Evolutionary conservation across 2,329 filamentous ascomycete species (phyloP), one percentile per base, ranked within the genome.

Genomic region (Remersonia thermophila): DNA sequence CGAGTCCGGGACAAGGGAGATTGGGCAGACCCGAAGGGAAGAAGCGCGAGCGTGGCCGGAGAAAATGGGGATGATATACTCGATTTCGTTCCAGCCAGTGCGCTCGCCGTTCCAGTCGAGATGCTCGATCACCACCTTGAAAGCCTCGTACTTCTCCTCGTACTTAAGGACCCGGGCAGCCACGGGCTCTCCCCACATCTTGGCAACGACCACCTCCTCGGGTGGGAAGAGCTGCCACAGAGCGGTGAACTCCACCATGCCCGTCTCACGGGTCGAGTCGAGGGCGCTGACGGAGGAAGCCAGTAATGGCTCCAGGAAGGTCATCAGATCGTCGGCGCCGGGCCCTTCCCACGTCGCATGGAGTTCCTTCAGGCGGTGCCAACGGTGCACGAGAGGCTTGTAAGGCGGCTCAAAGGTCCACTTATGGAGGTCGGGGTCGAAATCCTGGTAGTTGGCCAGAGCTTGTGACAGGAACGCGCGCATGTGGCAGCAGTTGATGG

Each of bases 141-240:
- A 23, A 5, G 20, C 5, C 5, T 9, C 20, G 5, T 52, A 58
- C 14, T 27, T 23, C 28, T 29, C 7, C 14, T 51, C 33, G 35
- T 54, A 58, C 30, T 52, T 50, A 5, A 49, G 48, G 0, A 63
- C 55, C 3, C 55, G 55, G 28, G 48, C 57, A 14, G 60, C 44
- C 2, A 54, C 51, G n/a, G 62, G 54, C 37, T 59, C 50, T 11
- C 56, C 55, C 26, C 47, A 54, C 37, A 55, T 50, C 12, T 39
- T 50, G 7, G 54, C 55, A 7, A 49, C 36, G 6, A 55, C 56
- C 3, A 59, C 37, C 13, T 53, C 51, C 7, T 51, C 44, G 0
- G 56, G 57, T 0, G 55, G 43, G 35, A 59, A 60, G 32, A 60
- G 52, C 33, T 58, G 53, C 55, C 56, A 60, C 7, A 59, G 37